Conservation (phyloP, 2,329 filamentous ascomycete species). For the Clonostachys sp. region DNA sequence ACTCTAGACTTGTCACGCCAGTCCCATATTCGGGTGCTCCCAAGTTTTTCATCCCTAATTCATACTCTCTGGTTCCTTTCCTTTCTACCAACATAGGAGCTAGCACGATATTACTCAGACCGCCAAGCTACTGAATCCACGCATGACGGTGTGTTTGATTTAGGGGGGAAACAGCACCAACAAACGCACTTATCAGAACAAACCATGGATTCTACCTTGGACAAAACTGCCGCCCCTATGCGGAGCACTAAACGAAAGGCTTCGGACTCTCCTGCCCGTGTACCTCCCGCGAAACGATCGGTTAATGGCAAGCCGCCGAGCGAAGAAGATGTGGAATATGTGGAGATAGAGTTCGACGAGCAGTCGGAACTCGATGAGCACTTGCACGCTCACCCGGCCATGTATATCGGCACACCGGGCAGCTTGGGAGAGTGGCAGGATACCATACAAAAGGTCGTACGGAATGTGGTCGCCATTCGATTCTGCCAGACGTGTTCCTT, state of each 20-base stretch:
- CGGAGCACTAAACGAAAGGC: conserved; percentile 49
- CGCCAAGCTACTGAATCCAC: too few species aligned
- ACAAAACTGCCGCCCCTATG: conserved; percentile 11
- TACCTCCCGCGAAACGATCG: conserved; percentile 25
- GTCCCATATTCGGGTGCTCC: too few species aligned
- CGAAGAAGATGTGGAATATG: conserved; percentile 33
- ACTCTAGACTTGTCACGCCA: too few species aligned
- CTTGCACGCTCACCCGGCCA: conserved; percentile 21
- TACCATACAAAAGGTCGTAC: conserved; percentile 89
- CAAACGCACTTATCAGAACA: too few species aligned
- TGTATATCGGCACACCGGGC: conserved; percentile 29
- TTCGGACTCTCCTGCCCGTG: conserved; percentile 30
- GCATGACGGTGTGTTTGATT: too few species aligned
- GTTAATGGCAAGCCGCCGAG: conserved; percentile 44
- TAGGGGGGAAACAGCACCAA: too few species aligned
- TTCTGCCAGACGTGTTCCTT: conserved; percentile 98
- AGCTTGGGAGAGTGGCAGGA: conserved; percentile 76
- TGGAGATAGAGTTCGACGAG: conserved; percentile 27
- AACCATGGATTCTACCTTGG: too few species aligned
- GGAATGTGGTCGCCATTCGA: conserved; percentile 96
- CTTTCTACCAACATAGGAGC: too few species aligned
- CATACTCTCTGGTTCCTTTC: too few species aligned
- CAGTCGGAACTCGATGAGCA: conserved; percentile 36
- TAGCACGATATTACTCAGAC: too few species aligned
- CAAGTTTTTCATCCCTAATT: too few species aligned